These are phyloP conservation scores for Zelonia costaricensis DNA, from an alignment of 208 protist species.

Conservation along the genomic window DNA sequence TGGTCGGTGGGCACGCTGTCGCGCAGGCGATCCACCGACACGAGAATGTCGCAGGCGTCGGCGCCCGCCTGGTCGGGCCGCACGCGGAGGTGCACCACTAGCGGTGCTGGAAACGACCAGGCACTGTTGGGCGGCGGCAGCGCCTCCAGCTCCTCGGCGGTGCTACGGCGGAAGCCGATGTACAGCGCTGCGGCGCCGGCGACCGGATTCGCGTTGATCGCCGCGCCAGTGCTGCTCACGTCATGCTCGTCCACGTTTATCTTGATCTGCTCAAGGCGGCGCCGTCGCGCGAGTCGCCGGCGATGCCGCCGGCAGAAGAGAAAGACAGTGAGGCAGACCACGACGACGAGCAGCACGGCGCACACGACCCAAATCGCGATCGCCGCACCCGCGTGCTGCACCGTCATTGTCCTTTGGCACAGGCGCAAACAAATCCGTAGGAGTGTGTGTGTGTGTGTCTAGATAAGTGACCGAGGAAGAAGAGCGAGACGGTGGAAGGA, in stretches of 20 bases:
- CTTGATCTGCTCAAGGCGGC: neutral
- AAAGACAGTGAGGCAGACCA: conserved; percentile 40
- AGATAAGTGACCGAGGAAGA: too few species aligned
- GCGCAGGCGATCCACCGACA: conserved; percentile 37
- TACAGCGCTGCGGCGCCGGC: conserved; percentile 1
- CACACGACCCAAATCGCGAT: conserved; percentile 65
- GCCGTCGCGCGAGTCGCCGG: conserved; percentile 8
- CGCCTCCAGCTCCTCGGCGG: conserved; percentile 21
- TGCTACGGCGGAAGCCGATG: conserved; percentile 18
- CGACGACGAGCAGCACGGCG: conserved; percentile 46
- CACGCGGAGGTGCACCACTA: conserved; percentile 28
- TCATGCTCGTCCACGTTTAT: neutral
- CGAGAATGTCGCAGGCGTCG: conserved; percentile 47
- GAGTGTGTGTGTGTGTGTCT: conserved; percentile 6
- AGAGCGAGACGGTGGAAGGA: too few species aligned
- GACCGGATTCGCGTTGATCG: neutral
- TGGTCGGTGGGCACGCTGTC: conserved; percentile 11
- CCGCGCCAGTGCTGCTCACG: neutral
- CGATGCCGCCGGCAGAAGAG: conserved; percentile 20
- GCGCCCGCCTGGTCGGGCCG: conserved; percentile 15
- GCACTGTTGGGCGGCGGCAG: conserved; percentile 10
- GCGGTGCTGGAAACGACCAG: conserved; percentile 15
- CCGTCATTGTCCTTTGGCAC: conserved; percentile 27
- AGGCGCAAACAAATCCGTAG: neutral
- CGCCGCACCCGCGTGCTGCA: conserved; percentile 34